These are phyloP conservation scores for Glaciozyma martinii DNA, from an alignment of 768 basidiomycete genomes.

Conservation along the genomic window DNA sequence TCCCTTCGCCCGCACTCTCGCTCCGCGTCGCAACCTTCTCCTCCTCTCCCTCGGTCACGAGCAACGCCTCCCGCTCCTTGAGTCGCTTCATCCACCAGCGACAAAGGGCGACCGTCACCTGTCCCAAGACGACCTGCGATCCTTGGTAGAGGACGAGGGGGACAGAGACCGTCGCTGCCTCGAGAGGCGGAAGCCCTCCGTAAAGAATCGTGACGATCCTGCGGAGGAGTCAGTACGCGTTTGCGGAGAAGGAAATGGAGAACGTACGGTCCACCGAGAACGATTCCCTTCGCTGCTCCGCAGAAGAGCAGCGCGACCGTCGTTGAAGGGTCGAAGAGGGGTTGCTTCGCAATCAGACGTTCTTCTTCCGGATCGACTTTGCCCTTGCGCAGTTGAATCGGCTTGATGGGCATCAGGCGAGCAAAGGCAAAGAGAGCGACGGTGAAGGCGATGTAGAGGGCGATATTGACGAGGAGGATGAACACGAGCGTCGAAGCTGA, in stretches of 20 bases:
- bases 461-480: conserved; percentile 8
- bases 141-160: conserved; percentile 38
- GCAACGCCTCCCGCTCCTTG: conserved; percentile 1
- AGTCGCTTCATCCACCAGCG: conserved; percentile 27
- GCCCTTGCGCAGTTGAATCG: too few relatives aligned
- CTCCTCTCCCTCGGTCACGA: too few relatives aligned
- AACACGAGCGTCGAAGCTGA: conserved; percentile 16
- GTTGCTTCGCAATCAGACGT: not conserved
- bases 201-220: conserved; percentile 35
- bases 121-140: conserved; percentile 34
- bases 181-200: conserved; percentile 24
- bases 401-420: conserved; percentile 6
- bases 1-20: not conserved
- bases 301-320: conserved; percentile 18
- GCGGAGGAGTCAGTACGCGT: not conserved
- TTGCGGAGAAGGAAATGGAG: not conserved
- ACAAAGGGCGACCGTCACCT: conserved; percentile 32
- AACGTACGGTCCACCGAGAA: conserved; percentile 19
- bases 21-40: too few relatives aligned
- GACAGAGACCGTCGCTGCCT: conserved; percentile 31
- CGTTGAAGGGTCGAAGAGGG: conserved; percentile 6
- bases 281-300: conserved; percentile 23
- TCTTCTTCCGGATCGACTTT: not conserved
- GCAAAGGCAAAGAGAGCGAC: conserved; percentile 15
- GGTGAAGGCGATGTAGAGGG: not conserved